Evolutionary conservation across 2,329 filamentous ascomycete species (phyloP), one percentile per base, ranked within the genome.

Genomic region (Colletotrichum horii): DNA sequence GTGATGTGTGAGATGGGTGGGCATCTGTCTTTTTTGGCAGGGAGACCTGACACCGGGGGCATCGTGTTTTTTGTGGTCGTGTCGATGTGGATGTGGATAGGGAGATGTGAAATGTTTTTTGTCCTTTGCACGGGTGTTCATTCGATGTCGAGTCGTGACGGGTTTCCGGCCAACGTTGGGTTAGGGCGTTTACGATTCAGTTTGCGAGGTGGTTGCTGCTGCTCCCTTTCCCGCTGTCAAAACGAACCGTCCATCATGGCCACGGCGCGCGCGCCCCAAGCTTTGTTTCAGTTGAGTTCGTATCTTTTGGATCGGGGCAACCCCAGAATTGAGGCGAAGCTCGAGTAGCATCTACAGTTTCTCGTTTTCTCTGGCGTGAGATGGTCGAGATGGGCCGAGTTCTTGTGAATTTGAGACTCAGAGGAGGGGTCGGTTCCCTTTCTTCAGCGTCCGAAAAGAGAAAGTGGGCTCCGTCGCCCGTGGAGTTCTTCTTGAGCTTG

Each of bases 221-320:
- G 11, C 24, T 15, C 14, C 15, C 32, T 22, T 58, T 68, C 66
- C 48, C 66, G 52, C 48, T 68, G 66, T 68, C 52, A 68, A 43
- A 68, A 48, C 43, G 43, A 48, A 48, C 19, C 19, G 43, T 48
- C 43, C n/a, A 48, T 48, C 43, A 14, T 48, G 43, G 43, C 38
- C 38, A 34, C 32, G 58, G 32, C 56, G 55, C 34, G 16, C 24
- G 55, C 14, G 28, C 65, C 30, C 61, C 67, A 22, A 48, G 43
- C 55, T 48, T 43, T 15, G 73, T 75, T 75, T 75, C 73, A 75
- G 72, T 75, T 61, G 73, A 67, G 73, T 67, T 58, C 55, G 73
- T 73, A 68, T 73, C 69, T 75, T 16, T 64, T 24, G 3, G 14
- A 60, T 36, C 19, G 56, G 30, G 34, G 34, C 9, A 14, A 12